Evolutionary conservation across 176 grass and related monocot genomes (phyloP).

Genomic region (Juncus effusus): DNA sequence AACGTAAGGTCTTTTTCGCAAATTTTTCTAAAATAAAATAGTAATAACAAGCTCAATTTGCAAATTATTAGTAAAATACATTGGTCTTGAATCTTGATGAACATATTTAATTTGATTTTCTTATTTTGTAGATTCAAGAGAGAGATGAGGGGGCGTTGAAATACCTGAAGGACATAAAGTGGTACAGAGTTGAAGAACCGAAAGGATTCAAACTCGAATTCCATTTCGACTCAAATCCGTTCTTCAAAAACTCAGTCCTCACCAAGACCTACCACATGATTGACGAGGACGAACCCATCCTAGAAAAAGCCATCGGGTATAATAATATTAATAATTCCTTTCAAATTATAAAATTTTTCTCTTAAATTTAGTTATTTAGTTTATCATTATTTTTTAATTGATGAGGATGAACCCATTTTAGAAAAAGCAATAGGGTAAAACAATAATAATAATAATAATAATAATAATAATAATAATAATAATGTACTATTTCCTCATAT

Average conservation of each 20-base stretch:
- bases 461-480: too few species aligned
- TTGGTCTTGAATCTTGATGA: neutral
- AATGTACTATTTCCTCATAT: too few species aligned
- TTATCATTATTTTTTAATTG: too few species aligned
- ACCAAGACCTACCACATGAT: conserved; percentile 96
- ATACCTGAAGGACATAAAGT: conserved; percentile 94
- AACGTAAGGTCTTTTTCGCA: too few species aligned
- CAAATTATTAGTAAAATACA: neutral
- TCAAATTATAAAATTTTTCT: too few species aligned
- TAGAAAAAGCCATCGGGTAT: conserved; percentile 94
- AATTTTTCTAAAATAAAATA: too few species aligned
- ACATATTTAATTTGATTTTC: neutral
- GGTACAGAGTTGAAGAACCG: conserved; percentile 54
- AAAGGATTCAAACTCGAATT: conserved; percentile 98
- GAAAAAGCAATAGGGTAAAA: too few species aligned
- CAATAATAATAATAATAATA: too few species aligned
- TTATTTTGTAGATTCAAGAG: conserved; percentile 62
- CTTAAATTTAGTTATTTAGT: too few species aligned
- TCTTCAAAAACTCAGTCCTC: conserved; percentile 82
- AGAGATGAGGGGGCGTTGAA: conserved; percentile 83
- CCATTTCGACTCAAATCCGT: conserved; percentile 67
- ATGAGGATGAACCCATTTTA: too few species aligned
- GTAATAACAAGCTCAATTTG: neutral
- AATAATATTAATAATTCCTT: neutral
- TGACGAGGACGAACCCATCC: conserved; percentile 86